Evolutionary conservation across 305 asterid species (phyloP), one percentile per base, ranked within the genome.

Genomic region (Lippia alba): DNA sequence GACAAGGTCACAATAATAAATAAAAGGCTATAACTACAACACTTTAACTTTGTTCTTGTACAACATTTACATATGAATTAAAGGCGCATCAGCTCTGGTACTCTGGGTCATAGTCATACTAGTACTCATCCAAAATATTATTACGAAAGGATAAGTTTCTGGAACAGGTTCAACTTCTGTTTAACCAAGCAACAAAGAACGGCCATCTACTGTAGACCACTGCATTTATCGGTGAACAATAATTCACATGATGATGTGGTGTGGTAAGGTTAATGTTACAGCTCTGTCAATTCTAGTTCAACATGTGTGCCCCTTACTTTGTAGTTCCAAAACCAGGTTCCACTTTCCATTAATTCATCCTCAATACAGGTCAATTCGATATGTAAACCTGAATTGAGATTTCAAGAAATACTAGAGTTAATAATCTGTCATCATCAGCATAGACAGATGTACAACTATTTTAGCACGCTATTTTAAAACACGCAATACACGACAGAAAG

Each of bases 301-400:
- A 94, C 78, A 75, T 83, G 96, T 48, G 85, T 69, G 69, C 92
- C 96, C 20, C 55, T 60, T 75, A 85, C 71, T 75, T 73, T 76
- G 80, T 92, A 94, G 79, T 83, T 83, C 99, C 99, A 94, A 78
- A 74, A 87, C 99, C 99, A 94, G 80, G 94, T 87, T 80, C 99
- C 99, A 41, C 78, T 78, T 54, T 90, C 96, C 90, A 86, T 86
- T 86, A 81, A 75, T 48, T 84, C 86, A 6, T 79, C 80, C 68
- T 81, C 87, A 71, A 92, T 87, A 54, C 88, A 89, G 80, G 72
- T 76, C 85, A 87, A 75, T 82, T 82, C 80, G 72, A 82, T 73
- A 33, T 81, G 85, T 67, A 90, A 74, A 78, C 95, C 97, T 90
- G 95, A 67, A 81, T 36, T 62, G 41, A 53, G 64, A 77, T 49